These are phyloP conservation scores for Thalassiosira mediterranea DNA, from an alignment of 352 stramenopile genomes.

Conservation along the genomic window DNA sequence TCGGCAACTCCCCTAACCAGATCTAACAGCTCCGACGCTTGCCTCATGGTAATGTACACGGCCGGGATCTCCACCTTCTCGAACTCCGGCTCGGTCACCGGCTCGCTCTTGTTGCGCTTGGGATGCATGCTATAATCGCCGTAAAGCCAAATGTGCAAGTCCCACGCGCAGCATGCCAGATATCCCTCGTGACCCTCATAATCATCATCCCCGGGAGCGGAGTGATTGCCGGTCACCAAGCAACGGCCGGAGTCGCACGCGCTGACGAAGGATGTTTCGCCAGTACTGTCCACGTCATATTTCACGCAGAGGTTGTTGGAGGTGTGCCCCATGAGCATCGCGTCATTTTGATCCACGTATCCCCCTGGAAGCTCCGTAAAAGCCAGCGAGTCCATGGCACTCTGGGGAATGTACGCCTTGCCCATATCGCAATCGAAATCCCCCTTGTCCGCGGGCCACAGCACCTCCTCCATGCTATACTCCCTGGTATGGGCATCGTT, in stretches of 20 bases:
- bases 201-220: background rate
- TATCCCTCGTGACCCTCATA: slow-evolving; percentile 14
- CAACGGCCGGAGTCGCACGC: slow-evolving; percentile 50
- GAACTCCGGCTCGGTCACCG: slow-evolving; percentile 12
- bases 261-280: slow-evolving; percentile 11
- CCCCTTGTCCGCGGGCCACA: slow-evolving; percentile 63
- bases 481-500: slow-evolving; percentile 34
- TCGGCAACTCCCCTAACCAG: slow-evolving; percentile 26
- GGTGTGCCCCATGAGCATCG: slow-evolving; percentile 50
- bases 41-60: slow-evolving; percentile 71
- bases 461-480: slow-evolving; percentile 50
- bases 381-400: slow-evolving; percentile 6
- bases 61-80: slow-evolving; percentile 62
- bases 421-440: slow-evolving; percentile 83
- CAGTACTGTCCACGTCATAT: slow-evolving; percentile 30
- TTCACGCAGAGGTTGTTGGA: slow-evolving; percentile 63
- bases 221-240: slow-evolving; percentile 61
- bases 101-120: background rate
- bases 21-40: slow-evolving; percentile 59
- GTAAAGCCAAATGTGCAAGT: slow-evolving; percentile 79
- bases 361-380: slow-evolving; percentile 30
- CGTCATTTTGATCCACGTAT: slow-evolving; percentile 71
- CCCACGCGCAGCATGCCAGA: slow-evolving; percentile 82
- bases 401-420: slow-evolving; percentile 55
- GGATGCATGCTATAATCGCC: slow-evolving; percentile 37